Evolutionary conservation across 2,329 filamentous ascomycete species (phyloP).

Genomic region (Venturia aucupariae): DNA sequence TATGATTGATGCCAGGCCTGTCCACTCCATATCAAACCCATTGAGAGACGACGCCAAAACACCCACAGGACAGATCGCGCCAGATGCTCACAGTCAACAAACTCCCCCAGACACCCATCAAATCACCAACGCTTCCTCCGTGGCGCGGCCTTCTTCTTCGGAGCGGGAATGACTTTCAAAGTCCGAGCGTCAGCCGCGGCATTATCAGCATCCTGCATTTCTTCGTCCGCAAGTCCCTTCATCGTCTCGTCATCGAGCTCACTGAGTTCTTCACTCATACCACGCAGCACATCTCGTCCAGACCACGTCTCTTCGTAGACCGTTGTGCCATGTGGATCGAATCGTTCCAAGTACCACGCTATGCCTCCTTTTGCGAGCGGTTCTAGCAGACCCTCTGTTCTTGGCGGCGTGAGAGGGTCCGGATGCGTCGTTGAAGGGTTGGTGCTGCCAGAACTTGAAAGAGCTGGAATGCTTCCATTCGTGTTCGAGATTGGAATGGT

Average conservation of each 20-base stretch:
- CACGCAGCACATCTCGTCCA: conserved; percentile 60
- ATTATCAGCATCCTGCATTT: conserved; percentile 3
- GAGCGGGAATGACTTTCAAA: neutral
- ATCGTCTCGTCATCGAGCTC: conserved; percentile 89
- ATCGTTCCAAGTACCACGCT: conserved; percentile 78
- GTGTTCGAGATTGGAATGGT: conserved; percentile 16
- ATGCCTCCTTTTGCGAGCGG: conserved; percentile 64
- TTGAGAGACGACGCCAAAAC: neutral
- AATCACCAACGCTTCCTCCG: conserved; percentile 5
- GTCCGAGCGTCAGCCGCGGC: neutral
- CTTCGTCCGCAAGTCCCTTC: conserved; percentile 43
- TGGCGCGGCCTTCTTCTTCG: conserved; percentile 8
- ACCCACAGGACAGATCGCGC: neutral
- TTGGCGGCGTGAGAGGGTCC: conserved; percentile 56
- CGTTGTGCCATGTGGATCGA: conserved; percentile 71
- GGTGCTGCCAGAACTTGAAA: conserved; percentile 23
- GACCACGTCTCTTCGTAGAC: conserved; percentile 67
- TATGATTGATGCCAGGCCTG: neutral
- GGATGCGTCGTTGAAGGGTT: conserved; percentile 34
- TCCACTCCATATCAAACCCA: neutral
- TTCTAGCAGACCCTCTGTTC: conserved; percentile 40
- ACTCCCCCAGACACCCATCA: neutral
- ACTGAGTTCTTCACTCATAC: conserved; percentile 77
- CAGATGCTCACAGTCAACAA: neutral
- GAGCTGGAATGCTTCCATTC: conserved; percentile 17